A percentile compares a stretch with the other conserved stretches of the same genome.
phyloP scores from a whole-genome alignment of 345 rosid genomes.

The Erucastrum elatum region DNA sequence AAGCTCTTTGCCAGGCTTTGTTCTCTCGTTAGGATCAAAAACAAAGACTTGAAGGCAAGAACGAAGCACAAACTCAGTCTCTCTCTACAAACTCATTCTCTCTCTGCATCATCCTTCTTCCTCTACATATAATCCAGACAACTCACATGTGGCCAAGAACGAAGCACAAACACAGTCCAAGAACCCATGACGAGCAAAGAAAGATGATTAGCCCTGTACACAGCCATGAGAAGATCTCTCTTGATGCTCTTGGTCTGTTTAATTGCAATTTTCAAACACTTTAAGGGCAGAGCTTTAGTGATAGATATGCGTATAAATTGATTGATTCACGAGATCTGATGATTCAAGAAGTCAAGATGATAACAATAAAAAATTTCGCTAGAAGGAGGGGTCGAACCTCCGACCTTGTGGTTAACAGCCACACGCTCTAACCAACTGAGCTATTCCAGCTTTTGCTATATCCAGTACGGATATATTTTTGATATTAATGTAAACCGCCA shows the following conservation, averaged over 20 bases:
- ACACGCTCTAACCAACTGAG: constrained; percentile 92
- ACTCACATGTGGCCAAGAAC: constrained; percentile 16
- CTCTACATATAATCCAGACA: constrained; percentile 12
- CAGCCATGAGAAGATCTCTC: constrained; percentile 7
- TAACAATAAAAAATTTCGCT: not conserved
- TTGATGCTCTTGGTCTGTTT: constrained; percentile 30
- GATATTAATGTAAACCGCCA: not conserved
- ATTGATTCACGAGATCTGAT: not conserved
- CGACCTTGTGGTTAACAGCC: constrained; percentile 92
- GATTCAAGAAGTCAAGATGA: not conserved
- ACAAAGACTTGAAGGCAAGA: constrained; percentile 33
- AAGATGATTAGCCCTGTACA: constrained; percentile 2
- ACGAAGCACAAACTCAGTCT: constrained; percentile 38
- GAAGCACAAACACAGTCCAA: constrained; percentile 31
- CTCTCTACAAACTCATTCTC: constrained; percentile 47
- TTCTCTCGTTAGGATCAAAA: constrained; percentile 77
- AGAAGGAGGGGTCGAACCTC: constrained; percentile 75
- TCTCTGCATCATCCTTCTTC: constrained; percentile 45
- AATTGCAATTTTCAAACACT: not conserved
- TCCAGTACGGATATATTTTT: not conserved
- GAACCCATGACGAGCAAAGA: constrained; percentile 35
- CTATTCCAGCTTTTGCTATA: constrained; percentile 55
- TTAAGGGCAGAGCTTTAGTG: not conserved
- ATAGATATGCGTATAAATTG: not conserved
- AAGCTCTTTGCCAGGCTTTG: constrained; percentile 77